phyloP scores from a whole-genome alignment of 2,329 filamentous ascomycete species.

The Paecilomyces formosus region DNA sequence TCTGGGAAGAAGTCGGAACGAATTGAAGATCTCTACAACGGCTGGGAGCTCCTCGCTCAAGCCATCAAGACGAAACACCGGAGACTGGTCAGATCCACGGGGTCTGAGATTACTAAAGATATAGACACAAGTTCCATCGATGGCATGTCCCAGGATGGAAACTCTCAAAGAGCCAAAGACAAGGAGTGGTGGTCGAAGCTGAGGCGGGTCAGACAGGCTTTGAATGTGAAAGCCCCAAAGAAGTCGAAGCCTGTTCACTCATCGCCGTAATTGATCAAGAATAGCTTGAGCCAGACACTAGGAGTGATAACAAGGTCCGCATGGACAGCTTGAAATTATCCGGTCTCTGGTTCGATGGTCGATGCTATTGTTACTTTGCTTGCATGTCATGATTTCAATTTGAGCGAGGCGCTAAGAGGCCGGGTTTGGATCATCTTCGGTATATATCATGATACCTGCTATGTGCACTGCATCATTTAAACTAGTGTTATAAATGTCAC shows the following conservation, averaged over 20 bases:
- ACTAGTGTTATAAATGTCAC: not conserved
- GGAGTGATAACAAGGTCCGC: too few species aligned
- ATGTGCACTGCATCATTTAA: not conserved
- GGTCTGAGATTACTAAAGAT: constrained; percentile 20
- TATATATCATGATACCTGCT: not conserved
- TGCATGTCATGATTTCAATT: not conserved
- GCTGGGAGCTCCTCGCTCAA: constrained; percentile 39
- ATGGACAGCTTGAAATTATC: too few species aligned
- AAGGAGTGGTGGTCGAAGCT: constrained; percentile 34
- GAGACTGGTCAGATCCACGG: constrained; percentile 19
- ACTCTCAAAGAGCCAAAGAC: constrained; percentile 43
- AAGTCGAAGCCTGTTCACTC: constrained; percentile 28
- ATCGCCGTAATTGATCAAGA: not conserved
- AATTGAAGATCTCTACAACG: constrained; percentile 28
- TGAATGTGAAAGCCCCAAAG: constrained; percentile 57
- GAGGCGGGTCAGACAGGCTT: constrained; percentile 62
- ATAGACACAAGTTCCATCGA: constrained; percentile 15
- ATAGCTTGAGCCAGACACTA: not conserved
- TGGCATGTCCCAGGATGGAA: constrained; percentile 21
- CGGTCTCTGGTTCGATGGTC: not conserved
- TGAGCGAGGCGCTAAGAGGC: not conserved
- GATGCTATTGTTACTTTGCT: not conserved
- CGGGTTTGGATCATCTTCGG: not conserved
- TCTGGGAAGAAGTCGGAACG: constrained; percentile 23
- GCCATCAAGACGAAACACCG: constrained; percentile 35